These are phyloP conservation scores for Diplotaxis tenuifolia DNA, from an alignment of 345 rosid genomes.

Conservation along the genomic window DNA sequence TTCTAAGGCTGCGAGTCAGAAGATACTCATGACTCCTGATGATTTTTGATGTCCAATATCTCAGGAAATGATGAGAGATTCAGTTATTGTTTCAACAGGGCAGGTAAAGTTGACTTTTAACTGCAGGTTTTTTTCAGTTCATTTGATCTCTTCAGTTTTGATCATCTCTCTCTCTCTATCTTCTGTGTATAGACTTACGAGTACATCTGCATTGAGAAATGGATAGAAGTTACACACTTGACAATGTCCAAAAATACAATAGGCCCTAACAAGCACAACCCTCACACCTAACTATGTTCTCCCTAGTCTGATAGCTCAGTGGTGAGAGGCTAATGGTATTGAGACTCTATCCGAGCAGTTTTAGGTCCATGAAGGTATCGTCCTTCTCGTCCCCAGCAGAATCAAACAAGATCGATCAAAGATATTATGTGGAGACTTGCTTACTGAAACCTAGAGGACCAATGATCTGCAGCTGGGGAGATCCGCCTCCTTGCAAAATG, in stretches of 20 bases:
- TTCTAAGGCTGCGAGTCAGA: slow-evolving; percentile 55
- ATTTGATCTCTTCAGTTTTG: not conserved
- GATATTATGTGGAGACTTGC: slow-evolving; percentile 76
- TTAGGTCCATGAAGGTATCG: slow-evolving; percentile 56
- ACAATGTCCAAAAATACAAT: slow-evolving; percentile 99
- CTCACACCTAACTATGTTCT: slow-evolving; percentile 88
- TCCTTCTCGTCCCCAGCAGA: slow-evolving; percentile 71
- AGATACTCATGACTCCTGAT: slow-evolving; percentile 69
- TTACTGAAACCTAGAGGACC: slow-evolving; percentile 72
- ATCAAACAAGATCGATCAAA: slow-evolving; percentile 67
- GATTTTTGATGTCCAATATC: slow-evolving; percentile 98
- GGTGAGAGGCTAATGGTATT: slow-evolving; percentile 89
- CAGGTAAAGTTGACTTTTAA: slow-evolving; percentile 53
- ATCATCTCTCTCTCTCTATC: not conserved
- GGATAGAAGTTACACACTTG: slow-evolving; percentile 81
- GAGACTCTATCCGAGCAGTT: slow-evolving; percentile 78
- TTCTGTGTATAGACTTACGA: slow-evolving; percentile 67
- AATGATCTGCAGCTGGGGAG: slow-evolving; percentile 82
- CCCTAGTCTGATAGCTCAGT: slow-evolving; percentile 94
- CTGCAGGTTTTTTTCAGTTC: not conserved
- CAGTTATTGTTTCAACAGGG: slow-evolving; percentile 96
- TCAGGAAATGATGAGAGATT: slow-evolving; percentile 92
- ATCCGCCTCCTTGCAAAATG: slow-evolving; percentile 97
- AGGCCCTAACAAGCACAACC: slow-evolving; percentile 56
- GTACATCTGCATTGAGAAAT: slow-evolving; percentile 88